Evolutionary conservation across 2,329 filamentous ascomycete genomes (phyloP).

Genomic region (Metarhizium robertsii): DNA sequence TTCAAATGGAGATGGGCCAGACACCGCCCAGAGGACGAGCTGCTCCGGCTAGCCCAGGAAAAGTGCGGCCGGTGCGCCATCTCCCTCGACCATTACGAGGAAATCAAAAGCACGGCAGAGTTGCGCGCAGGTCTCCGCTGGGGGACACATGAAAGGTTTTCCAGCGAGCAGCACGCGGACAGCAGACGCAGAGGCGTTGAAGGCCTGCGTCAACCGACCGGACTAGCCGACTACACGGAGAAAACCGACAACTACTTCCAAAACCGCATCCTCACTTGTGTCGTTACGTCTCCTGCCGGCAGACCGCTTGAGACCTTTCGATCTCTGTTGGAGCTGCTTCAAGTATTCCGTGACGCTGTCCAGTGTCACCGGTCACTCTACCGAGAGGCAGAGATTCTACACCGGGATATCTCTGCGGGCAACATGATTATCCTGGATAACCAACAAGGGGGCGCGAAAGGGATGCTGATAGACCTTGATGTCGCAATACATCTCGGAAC

Average conservation of each 20-base stretch:
- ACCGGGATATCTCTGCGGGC: constrained; percentile 10
- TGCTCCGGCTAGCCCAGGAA: constrained; percentile 18
- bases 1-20: constrained; percentile 24
- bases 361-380: constrained; percentile 12
- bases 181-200: not conserved
- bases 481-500: constrained; percentile 7
- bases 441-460: not conserved
- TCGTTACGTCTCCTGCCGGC: constrained; percentile 13
- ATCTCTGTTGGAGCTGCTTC: constrained; percentile 8
- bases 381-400: constrained; percentile 7
- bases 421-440: constrained; percentile 12
- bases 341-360: constrained; percentile 12
- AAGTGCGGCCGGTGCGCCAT: constrained; percentile 18
- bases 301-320: constrained; percentile 11
- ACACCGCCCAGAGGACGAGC: constrained; percentile 20
- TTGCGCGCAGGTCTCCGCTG: constrained; percentile 10
- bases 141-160: constrained; percentile 8
- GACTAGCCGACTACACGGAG: constrained; percentile 8
- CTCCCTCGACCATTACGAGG: constrained; percentile 17
- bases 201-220: not conserved
- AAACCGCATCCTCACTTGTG: constrained; percentile 12
- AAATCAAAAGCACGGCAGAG: constrained; percentile 11
- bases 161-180: not conserved
- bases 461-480: constrained; percentile 14
- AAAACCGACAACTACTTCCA: constrained; percentile 7